Evolutionary conservation across 1,139 yeast species (phyloP).

Genomic region (Lodderomyces elongisporus): DNA sequence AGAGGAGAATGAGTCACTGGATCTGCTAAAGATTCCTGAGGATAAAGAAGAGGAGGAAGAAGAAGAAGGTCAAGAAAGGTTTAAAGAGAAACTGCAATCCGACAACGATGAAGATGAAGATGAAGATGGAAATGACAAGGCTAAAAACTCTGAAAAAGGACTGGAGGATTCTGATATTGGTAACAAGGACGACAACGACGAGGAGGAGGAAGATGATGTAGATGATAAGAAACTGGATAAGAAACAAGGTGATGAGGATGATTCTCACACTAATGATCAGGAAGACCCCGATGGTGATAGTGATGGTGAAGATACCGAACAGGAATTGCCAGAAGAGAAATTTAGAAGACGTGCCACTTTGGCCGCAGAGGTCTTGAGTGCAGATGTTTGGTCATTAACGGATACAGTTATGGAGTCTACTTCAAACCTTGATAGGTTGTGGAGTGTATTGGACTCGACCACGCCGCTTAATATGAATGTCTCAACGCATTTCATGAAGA

Average conservation of each 20-base stretch:
- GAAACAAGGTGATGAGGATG: constrained; percentile 5
- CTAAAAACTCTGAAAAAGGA: constrained; percentile 15
- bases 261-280: constrained; percentile 6
- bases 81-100: constrained; percentile 4
- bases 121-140: constrained; percentile 7
- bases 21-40: constrained; percentile 5
- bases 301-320: constrained; percentile 21
- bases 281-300: constrained; percentile 15
- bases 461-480: constrained; percentile 65
- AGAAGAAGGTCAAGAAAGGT: constrained; percentile 4
- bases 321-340: constrained; percentile 41
- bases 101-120: constrained; percentile 6
- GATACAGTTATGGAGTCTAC: constrained; percentile 83
- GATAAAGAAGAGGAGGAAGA: constrained; percentile 2
- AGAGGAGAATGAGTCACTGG: constrained; percentile 28
- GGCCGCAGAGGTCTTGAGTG: constrained; percentile 85
- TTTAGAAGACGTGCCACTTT: constrained; percentile 72
- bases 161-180: constrained; percentile 16
- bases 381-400: constrained; percentile 93
- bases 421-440: constrained; percentile 59
- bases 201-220: constrained; percentile 15
- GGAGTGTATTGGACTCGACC: constrained; percentile 66
- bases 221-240: too few species aligned
- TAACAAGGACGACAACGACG: constrained; percentile 12
- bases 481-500: constrained; percentile 88